phyloP scores from a whole-genome alignment of 345 rosid genomes.

The Eucalyptus curtisii region DNA sequence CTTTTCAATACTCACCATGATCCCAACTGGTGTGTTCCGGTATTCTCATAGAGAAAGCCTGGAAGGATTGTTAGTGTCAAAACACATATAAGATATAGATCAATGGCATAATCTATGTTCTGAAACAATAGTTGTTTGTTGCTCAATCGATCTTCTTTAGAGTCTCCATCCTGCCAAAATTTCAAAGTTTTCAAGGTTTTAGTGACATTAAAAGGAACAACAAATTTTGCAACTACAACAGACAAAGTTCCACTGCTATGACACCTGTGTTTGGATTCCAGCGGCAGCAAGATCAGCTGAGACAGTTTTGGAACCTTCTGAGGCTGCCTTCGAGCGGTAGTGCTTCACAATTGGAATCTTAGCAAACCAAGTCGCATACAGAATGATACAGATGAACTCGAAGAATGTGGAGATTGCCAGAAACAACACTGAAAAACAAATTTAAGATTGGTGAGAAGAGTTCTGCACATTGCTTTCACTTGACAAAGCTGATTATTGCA shows the following conservation, averaged over 20 bases:
- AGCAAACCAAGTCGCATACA: constrained; percentile 57
- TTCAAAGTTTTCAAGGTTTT: background rate
- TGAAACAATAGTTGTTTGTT: constrained; percentile 36
- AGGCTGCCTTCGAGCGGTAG: constrained; percentile 75
- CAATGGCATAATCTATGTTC: constrained; percentile 58
- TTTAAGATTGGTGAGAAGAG: background rate
- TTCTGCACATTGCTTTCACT: background rate
- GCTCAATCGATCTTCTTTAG: constrained; percentile 32
- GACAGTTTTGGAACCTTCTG: constrained; percentile 85
- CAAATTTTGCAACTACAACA: background rate
- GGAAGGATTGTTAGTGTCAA: constrained; percentile 75
- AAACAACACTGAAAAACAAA: constrained; percentile 47
- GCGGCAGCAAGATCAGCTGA: constrained; percentile 78
- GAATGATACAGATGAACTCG: constrained; percentile 53
- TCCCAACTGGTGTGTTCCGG: constrained; percentile 40
- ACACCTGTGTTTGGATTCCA: constrained; percentile 39
- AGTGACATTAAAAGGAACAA: background rate
- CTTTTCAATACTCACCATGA: background rate
- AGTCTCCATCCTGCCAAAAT: constrained; percentile 22
- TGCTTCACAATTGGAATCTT: constrained; percentile 74
- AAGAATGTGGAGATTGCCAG: constrained; percentile 55
- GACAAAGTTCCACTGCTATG: background rate
- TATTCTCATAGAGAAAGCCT: constrained; percentile 74
- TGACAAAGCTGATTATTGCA: background rate
- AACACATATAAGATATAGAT: constrained; percentile 49